Percentiles rank a stretch among this genome's conserved stretches.
phyloP scores from a whole-genome alignment of 2,329 filamentous ascomycete species.

The Plenodomus lindquistii region DNA sequence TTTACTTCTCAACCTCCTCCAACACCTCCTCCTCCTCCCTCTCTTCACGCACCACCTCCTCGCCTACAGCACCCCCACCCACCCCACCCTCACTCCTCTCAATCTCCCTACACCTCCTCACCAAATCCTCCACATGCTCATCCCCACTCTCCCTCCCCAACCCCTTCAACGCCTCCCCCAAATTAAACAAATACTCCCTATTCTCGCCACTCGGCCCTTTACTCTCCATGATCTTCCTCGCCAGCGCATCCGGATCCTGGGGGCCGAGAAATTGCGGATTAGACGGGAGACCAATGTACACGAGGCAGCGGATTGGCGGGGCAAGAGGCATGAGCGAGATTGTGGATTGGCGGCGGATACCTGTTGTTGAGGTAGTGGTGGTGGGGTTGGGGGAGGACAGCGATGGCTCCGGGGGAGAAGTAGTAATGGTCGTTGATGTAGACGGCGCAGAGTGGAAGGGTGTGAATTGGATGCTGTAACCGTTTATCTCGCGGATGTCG shows the following conservation, averaged over 20 bases:
- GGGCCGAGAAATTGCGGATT: conserved; percentile 91
- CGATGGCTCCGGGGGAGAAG: conserved; percentile 29
- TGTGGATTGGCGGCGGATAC: conserved; percentile 20
- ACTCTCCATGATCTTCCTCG: conserved; percentile 77
- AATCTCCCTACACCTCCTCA: conserved; percentile 69
- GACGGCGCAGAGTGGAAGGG: conserved; percentile 69
- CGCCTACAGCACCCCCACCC: conserved; percentile 20
- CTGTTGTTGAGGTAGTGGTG: background rate
- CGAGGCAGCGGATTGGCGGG: conserved; percentile 57
- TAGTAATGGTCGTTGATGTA: conserved; percentile 17
- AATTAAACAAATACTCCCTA: conserved; percentile 80
- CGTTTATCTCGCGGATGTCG: conserved; percentile 96
- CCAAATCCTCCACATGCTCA: conserved; percentile 82
- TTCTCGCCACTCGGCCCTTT: conserved; percentile 86
- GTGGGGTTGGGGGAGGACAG: background rate
- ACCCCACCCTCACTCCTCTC: conserved; percentile 46
- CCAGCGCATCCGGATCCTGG: conserved; percentile 76
- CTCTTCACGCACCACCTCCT: conserved; percentile 45
- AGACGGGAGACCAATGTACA: conserved; percentile 91
- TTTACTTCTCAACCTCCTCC: conserved; percentile 60
- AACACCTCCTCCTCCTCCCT: conserved; percentile 65
- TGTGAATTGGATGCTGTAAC: conserved; percentile 91
- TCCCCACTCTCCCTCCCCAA: conserved; percentile 79
- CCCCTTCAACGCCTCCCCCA: conserved; percentile 74
- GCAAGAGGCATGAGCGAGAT: background rate